Conservation (phyloP, 495 filamentous ascomycete species). For the Aspergillus haitiensis region DNA sequence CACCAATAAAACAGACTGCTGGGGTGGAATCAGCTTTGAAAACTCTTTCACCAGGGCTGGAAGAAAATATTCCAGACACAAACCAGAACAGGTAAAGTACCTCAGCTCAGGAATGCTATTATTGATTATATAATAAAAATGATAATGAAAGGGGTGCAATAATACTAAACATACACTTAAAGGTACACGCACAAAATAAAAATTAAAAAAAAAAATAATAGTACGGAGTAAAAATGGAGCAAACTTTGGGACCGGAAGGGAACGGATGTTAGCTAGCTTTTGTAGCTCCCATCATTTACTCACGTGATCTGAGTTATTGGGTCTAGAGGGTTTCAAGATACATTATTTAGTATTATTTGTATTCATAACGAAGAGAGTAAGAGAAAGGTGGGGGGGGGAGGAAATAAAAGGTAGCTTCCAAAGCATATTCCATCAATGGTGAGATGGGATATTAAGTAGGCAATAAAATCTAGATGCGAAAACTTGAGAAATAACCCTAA, state of each 20-base stretch:
- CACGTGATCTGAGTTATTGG: conserved; percentile 12
- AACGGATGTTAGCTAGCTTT: conserved; percentile 4
- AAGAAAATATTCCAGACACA: conserved; percentile 16
- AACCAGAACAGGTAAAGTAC: conserved; percentile 14
- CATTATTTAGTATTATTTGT: not conserved
- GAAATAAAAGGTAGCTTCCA: not conserved
- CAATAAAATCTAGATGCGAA: conserved; percentile 15
- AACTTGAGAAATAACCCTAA: conserved; percentile 9
- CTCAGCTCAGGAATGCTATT: conserved; percentile 4
- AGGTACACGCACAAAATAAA: conserved; percentile 13
- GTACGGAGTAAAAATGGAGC: not conserved
- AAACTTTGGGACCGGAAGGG: conserved; percentile 1
- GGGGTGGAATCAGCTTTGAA: not conserved
- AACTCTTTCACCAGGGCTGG: conserved; percentile 3
- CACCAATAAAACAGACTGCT: not conserved
- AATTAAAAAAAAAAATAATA: conserved; percentile 6
- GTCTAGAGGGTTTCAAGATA: not conserved
- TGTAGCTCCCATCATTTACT: conserved; percentile 7
- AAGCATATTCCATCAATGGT: not conserved
- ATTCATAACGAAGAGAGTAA: no score
- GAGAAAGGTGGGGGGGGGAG: no score
- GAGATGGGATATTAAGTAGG: not conserved
- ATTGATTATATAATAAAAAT: conserved; percentile 19
- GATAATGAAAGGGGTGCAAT: not conserved
- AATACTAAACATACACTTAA: not conserved